Base-by-base conservation (phyloP, 2,329 filamentous ascomycete species). In the Aspergillus cejpii region DNA sequence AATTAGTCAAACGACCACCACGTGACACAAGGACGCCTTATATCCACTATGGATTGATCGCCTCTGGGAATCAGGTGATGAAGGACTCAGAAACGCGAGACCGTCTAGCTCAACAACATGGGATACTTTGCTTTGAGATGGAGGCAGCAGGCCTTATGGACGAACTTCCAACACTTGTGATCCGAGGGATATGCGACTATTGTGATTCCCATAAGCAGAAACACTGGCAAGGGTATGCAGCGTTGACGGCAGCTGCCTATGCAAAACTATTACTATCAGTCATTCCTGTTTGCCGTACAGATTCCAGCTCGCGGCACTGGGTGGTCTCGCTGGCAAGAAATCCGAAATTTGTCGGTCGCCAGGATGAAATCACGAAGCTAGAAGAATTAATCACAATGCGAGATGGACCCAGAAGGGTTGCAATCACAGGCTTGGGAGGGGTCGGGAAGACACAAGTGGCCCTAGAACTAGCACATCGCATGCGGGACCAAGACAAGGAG, bases 391-490 rank as follows among this genome's bases (percentile, higher is more conserved):
- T 46, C 8, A 11, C 24, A 2, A 37, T 19, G 15, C 11, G 33
- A 33, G 34, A 31, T 27, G 17, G 27, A n/a, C 34, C 39, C 19
- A 36, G 34, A 15, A 36, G 24, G 11, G 14, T 43, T 3, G 48
- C 48, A 4, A 29, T 50, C 14, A 27, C 34, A 2, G 50, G 51
- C 3, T 36, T 53, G 7, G 51, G 51, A n/a, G 50, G 48, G 6
- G 39, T 50, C 0, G 42, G 57, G 24, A 61, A 61, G 37, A 51
- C 59, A 2, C 57, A 61, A 37, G 27, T 61, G 27, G 59, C 57
- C 3, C 51, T 62, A 27, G 55, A 60, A 37, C 48, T 56, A 20
- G 51, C 55, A 6, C 54, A 59, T 38, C 51, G 46, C 4, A 21
- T 54, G 15, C 48, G 36, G 12, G 48, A 57, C 7, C 14, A 14